Evolutionary conservation across 352 stramenopile species (phyloP), one percentile per base, ranked within the genome.

Genomic region (Salisapilia sapeloensis): DNA sequence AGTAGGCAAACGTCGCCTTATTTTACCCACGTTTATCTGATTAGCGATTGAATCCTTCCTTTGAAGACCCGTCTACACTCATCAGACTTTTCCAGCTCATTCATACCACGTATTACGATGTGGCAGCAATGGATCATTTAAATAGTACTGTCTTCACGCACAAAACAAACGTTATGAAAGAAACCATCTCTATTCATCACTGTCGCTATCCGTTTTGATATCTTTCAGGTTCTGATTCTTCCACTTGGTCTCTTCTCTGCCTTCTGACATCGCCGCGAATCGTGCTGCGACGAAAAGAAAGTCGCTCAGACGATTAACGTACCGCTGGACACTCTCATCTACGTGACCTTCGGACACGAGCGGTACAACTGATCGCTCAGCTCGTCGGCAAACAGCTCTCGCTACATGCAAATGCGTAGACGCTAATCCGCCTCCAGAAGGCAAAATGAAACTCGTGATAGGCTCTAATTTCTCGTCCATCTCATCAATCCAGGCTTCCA

Each of bases 381-480:
- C 82, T 11, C 82, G 58, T n/a, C 82, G 60, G 38, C 80, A 93
- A 23, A 93, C 64, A 1, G 66, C 63, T 3, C 82, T 50, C 10
- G 78, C 77, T 29, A 94, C 60, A 44, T 95, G 82, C 11, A 95
- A 57, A 15, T 92, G 71, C 3, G 77, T 84, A 9, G 76, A 79
- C 21, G 74, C 59, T 27, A 86, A 42, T 0, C 80, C 80, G 2
- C 70, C 70, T 3, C 65, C 66, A 1, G 70, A 66, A 17, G 80
- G 80, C 10, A 94, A 50, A 35, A 93, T 91, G 38, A 95, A 95
- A 18, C 59, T 89, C 40, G 60, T 81, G 24, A 95, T 56, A 21
- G 69, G 75, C 15, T 71, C 72, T 18, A 93, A 50, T 44, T 74
- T 44, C 1, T 51, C 45, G 44, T 94, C 81, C 71, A 94, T 83